Percentiles rank a stretch among this genome's conserved stretches.
Conservation (phyloP, 306 rosid genomes). For the Prunus salicina region DNA sequence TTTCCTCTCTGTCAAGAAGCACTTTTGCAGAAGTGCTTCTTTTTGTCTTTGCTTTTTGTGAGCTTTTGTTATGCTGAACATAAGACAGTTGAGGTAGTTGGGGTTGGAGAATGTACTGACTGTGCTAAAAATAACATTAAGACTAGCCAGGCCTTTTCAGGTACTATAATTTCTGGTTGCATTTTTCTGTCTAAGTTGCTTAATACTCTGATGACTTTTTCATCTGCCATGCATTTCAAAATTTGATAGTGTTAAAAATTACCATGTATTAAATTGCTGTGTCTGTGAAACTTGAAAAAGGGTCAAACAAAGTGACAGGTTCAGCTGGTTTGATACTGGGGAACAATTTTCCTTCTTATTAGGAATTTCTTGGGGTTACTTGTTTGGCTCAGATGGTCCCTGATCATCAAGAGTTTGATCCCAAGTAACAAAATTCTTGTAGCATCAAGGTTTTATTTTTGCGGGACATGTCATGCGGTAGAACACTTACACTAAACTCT, state of each 20-base stretch:
- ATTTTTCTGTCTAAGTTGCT: background rate
- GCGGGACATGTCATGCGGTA: background rate
- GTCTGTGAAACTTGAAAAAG: too few relatives aligned
- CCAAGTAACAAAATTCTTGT: background rate
- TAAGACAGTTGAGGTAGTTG: constrained; percentile 66
- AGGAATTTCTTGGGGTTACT: background rate
- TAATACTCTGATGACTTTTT: background rate
- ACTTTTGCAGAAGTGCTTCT: constrained; percentile 48
- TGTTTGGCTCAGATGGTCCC: too few relatives aligned
- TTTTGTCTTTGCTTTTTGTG: constrained; percentile 35
- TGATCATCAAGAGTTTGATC: background rate
- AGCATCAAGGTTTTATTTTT: background rate
- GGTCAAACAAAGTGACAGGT: background rate
- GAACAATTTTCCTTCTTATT: background rate
- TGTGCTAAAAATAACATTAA: constrained; percentile 58
- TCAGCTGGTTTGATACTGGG: background rate
- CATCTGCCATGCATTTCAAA: background rate
- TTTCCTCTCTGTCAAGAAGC: constrained; percentile 32
- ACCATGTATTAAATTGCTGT: too few relatives aligned
- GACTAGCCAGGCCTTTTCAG: constrained; percentile 62
- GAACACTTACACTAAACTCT: background rate
- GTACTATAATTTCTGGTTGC: constrained; percentile 34
- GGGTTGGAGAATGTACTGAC: constrained; percentile 78
- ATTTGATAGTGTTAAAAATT: too few relatives aligned
- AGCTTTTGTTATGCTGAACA: constrained; percentile 49